Conservation (phyloP, 2,329 filamentous ascomycete genomes). For the Periconia macrospinosa region DNA sequence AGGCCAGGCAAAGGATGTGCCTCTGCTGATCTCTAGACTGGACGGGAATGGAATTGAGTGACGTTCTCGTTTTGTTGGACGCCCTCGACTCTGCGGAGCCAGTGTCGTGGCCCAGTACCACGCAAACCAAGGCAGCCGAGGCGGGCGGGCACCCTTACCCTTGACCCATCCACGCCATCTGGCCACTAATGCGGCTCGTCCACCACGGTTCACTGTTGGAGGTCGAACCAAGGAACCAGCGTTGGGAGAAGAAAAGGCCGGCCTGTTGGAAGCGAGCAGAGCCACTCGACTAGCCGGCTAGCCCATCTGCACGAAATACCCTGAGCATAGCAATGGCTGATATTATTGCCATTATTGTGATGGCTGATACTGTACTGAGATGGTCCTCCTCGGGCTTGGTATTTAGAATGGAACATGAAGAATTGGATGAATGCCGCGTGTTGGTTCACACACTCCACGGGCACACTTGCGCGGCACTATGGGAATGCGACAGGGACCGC, state of each 20-base stretch:
- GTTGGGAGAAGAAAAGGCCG: not conserved
- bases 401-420: not conserved
- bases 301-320: too few relatives aligned
- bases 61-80: too few relatives aligned
- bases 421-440: not conserved
- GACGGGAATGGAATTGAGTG: too few relatives aligned
- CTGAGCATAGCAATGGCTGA: too few relatives aligned
- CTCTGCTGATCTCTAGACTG: too few relatives aligned
- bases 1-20: too few relatives aligned
- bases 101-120: not conserved
- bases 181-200: not conserved
- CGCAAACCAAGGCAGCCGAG: not conserved
- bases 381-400: not conserved
- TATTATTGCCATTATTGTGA: not conserved
- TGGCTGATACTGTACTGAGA: not conserved
- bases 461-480: not conserved
- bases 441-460: not conserved
- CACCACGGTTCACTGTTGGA: not conserved
- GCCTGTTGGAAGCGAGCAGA: not conserved
- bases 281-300: too few relatives aligned
- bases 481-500: not conserved
- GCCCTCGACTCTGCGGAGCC: not conserved
- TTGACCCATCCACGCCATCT: not conserved
- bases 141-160: not conserved
- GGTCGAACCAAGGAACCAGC: not conserved